Conservation (phyloP, 352 stramenopile genomes). For the Phytopythium mirpurense region DNA sequence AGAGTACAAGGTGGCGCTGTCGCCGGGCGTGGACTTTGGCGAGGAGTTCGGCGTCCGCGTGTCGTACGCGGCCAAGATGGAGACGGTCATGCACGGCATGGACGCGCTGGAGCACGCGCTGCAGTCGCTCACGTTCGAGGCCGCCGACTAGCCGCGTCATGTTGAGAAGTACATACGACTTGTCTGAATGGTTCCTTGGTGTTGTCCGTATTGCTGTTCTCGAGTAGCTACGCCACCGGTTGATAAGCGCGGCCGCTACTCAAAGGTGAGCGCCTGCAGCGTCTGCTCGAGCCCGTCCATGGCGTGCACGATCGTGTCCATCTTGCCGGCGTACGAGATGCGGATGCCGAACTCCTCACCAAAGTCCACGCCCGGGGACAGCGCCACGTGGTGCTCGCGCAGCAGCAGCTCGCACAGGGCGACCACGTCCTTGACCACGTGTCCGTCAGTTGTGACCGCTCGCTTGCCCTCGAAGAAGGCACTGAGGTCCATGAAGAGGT, state of each 20-base stretch:
- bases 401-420: slow-evolving; percentile 93
- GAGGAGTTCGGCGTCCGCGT: slow-evolving; percentile 90
- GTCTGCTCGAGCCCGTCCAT: slow-evolving; percentile 67
- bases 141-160: too few relatives aligned
- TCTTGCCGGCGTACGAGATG: slow-evolving; percentile 96
- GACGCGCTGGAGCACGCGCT: slow-evolving; percentile 52
- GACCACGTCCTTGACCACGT: slow-evolving; percentile 46
- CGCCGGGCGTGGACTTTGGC: slow-evolving; percentile 95
- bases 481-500: slow-evolving; percentile 91
- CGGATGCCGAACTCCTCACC: slow-evolving; percentile 90
- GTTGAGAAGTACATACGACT: too few relatives aligned
- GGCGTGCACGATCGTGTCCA: slow-evolving; percentile 76
- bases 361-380: slow-evolving; percentile 95
- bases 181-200: too few relatives aligned
- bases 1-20: slow-evolving; percentile 87
- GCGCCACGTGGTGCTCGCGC: slow-evolving; percentile 87
- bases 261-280: slow-evolving; percentile 39
- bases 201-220: too few relatives aligned
- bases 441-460: not conserved
- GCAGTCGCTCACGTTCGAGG: slow-evolving; percentile 38
- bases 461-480: not conserved
- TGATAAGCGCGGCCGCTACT: slow-evolving; percentile 11
- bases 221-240: too few relatives aligned
- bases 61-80: slow-evolving; percentile 94
- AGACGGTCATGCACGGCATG: slow-evolving; percentile 66